Evolutionary conservation across 2,329 filamentous ascomycete species (phyloP), one percentile per base, ranked within the genome.

Genomic region (Aspergillus quadrilineatus): DNA sequence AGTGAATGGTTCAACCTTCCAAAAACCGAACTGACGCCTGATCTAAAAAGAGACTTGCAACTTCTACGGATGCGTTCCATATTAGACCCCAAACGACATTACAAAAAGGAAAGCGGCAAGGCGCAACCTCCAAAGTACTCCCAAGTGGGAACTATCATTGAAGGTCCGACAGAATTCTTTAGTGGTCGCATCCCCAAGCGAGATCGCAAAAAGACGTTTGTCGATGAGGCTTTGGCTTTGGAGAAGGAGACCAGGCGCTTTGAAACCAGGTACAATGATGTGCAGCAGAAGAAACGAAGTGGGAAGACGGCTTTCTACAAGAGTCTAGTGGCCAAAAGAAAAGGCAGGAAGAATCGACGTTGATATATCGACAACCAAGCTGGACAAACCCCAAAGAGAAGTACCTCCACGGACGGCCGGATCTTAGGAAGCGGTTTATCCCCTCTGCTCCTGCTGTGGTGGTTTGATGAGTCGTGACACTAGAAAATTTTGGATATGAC

Each of bases 251-350:
- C 79, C 44, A 81, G 82, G 58, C 89, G 89, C 65, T 94, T 97
- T 78, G 91, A 89, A 80, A 83, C 81, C 68, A 97, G 96, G 75
- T 97, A 96, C 74, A 82, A 84, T 55, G 87, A 93, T 56, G 90
- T 97, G 49, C 92, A 97, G 71, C 81, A 81, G 50, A 82, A 82
- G 60, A 97, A 96, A 76, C 85, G 83, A 26, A 96, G 90, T 66
- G 94, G 94, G 51, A 95, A 91, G 79, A 97, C 93, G 76, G 86
- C 84, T 0, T 89, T 90, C 67, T 97, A 97, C 80, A 93, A 93
- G 70, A 88, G 87, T 55, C 74, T 96, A 63, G 85, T 89, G 69
- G 79, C 79, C 49, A 82, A 85, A 72, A 77, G 84, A 58, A 71
- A 67, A 44, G 57, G 57, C 32, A 65, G 65, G 50, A 64, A 60